phyloP scores from a whole-genome alignment of 2,329 filamentous ascomycete species.

The Stemphylium lycopersici region DNA sequence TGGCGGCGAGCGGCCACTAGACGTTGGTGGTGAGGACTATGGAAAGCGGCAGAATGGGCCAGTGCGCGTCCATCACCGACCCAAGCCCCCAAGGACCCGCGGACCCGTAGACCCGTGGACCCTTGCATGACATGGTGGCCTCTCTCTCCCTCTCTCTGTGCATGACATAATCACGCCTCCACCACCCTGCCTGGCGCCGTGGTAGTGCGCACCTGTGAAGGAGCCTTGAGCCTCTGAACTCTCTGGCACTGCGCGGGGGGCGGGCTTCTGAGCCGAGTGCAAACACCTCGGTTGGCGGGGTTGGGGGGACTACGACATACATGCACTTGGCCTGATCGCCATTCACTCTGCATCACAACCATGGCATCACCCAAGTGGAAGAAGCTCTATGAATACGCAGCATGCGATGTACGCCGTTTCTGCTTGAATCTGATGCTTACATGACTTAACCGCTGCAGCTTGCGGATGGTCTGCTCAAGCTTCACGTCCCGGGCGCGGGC shows the following conservation, averaged over 20 bases:
- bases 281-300: conserved; percentile 16
- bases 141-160: too few relatives aligned
- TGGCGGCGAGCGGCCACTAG: conserved; percentile 25
- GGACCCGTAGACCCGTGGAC: conserved; percentile 6
- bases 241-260: neutral
- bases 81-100: neutral
- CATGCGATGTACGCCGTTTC: conserved; percentile 38
- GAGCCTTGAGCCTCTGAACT: neutral
- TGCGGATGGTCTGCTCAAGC: conserved; percentile 74
- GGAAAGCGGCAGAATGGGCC: conserved; percentile 35
- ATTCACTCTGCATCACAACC: neutral
- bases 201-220: neutral
- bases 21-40: conserved; percentile 13
- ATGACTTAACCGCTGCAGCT: conserved; percentile 28
- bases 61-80: conserved; percentile 21
- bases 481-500: conserved; percentile 70
- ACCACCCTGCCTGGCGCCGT: neutral
- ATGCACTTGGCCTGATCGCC: neutral
- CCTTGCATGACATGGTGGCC: conserved; percentile 6
- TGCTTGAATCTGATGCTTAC: neutral
- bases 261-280: neutral
- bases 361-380: conserved; percentile 40
- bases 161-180: neutral
- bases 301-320: conserved; percentile 2
- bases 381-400: conserved; percentile 41